These are phyloP conservation scores for Multifurca ochricompacta DNA, from an alignment of 768 basidiomycete genomes.

Conservation along the genomic window DNA sequence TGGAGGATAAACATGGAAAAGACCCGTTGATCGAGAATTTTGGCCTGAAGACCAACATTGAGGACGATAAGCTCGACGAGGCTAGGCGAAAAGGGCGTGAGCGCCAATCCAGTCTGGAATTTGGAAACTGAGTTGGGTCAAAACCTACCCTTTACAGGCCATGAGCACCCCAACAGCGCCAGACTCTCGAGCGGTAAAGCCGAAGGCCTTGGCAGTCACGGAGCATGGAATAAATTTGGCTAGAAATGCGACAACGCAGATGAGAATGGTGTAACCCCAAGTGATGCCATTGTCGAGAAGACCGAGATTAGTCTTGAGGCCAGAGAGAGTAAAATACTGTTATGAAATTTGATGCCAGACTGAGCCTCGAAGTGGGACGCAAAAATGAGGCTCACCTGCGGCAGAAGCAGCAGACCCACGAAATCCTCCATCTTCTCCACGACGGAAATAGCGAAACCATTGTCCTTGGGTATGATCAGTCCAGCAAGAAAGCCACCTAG, in stretches of 20 bases:
- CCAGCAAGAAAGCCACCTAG: slow-evolving; percentile 77
- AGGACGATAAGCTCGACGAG: slow-evolving; percentile 86
- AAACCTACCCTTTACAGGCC: slow-evolving; percentile 79
- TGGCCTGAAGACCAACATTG: slow-evolving; percentile 73
- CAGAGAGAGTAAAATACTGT: slow-evolving; percentile 75
- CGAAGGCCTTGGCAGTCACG: slow-evolving; percentile 45
- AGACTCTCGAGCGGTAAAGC: slow-evolving; percentile 70
- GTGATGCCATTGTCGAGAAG: slow-evolving; percentile 64
- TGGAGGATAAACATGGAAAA: slow-evolving; percentile 90
- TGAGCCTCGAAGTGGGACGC: neutral
- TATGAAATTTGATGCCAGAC: slow-evolving; percentile 15
- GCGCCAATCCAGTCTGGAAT: neutral
- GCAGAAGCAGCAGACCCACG: slow-evolving; percentile 67
- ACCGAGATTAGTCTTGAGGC: slow-evolving; percentile 73
- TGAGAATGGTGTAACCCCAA: slow-evolving; percentile 76
- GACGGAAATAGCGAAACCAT: slow-evolving; percentile 71
- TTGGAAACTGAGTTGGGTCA: no score
- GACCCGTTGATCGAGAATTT: slow-evolving; percentile 52
- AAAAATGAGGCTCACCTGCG: slow-evolving; percentile 45
- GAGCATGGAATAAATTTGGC: slow-evolving; percentile 76
- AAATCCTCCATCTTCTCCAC: slow-evolving; percentile 86
- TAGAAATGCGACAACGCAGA: slow-evolving; percentile 65
- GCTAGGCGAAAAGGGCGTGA: slow-evolving; percentile 28
- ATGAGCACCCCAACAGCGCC: slow-evolving; percentile 82
- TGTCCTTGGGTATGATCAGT: slow-evolving; percentile 73